These are phyloP conservation scores for Chlorencoelia australis DNA, from an alignment of 2,329 filamentous ascomycete species.

Conservation along the genomic window DNA sequence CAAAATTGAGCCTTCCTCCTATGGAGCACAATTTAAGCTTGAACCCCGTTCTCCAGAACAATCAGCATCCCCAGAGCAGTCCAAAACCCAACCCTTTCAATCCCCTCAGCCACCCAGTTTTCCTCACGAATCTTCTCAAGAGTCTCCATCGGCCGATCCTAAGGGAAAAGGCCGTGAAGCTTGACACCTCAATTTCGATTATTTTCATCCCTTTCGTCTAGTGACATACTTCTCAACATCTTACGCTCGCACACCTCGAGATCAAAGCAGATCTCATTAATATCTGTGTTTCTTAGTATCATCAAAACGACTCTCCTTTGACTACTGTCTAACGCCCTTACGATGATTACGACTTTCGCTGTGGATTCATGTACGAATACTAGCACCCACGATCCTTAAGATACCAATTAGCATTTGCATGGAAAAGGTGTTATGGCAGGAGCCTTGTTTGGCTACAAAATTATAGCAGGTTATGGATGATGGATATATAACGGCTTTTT, in stretches of 20 bases:
- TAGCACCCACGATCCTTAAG: conserved; percentile 19
- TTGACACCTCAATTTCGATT: conserved; percentile 15
- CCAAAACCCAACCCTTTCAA: conserved; percentile 8
- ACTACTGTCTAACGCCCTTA: conserved; percentile 16
- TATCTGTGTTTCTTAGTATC: conserved; percentile 13
- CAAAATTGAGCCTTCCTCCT: conserved; percentile 18
- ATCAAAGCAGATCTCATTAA: conserved; percentile 9
- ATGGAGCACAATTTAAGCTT: conserved; percentile 16
- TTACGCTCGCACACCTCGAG: conserved; percentile 2
- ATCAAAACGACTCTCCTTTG: conserved; percentile 18
- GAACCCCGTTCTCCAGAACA: conserved; percentile 17
- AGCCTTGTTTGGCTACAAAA: conserved; percentile 7
- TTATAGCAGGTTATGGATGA: conserved; percentile 8
- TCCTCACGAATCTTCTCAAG: conserved; percentile 20
- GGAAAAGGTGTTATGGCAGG: conserved; percentile 10
- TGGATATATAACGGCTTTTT: conserved; percentile 4
- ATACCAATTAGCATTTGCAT: conserved; percentile 9
- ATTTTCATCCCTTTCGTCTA: conserved; percentile 8
- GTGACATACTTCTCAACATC: conserved; percentile 8
- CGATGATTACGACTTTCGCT: conserved; percentile 21
- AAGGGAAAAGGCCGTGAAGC: conserved; percentile 26
- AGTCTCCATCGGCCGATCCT: conserved; percentile 17
- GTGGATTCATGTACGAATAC: conserved; percentile 27
- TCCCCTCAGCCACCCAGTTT: conserved; percentile 18
- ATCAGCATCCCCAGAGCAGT: conserved; percentile 5